Base-by-base conservation (phyloP, 2,329 filamentous ascomycete species). In the Trichoderma sp. region DNA sequence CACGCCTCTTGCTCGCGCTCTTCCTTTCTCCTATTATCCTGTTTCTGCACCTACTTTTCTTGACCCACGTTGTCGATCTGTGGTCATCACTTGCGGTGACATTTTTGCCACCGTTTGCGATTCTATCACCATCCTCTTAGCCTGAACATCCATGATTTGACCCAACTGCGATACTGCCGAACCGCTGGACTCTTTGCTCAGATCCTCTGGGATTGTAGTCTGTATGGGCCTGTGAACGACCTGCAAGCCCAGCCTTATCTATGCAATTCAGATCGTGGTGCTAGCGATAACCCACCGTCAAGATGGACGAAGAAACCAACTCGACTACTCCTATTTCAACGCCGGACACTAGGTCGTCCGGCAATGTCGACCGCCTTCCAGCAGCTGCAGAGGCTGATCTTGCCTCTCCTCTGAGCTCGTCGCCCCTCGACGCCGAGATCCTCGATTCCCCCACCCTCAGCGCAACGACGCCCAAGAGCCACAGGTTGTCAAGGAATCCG, bases 401-500 rank as follows among this genome's bases (percentile, higher is more conserved):
- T 37, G 68, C 79, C 14, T 79, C 82, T 26, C 83, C 83, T 55
- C 76, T 81, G 26, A 76, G 77, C 71, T 80, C 80, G 46, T 82
- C 85, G 8, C 78, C 83, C 39, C 76, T 80, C 59, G 82, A 86
- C 46, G 77, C 81, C 64, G 79, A 79, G 68, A 75, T 82, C 37
- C 77, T 78, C 54, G 85, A 86, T 69, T 85, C 87, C 8, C 84
- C 84, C 65, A 81, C 81, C n/a, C 74, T 86, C n/a, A 83, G 80
- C 46, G 83, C 83, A 34, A 81, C 78, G 59, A 79, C 79, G 16
- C 77, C 79, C 64, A 83, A 78, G 54, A 90, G 84, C 75, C 82
- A 88, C 60, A 76, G 83, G 71, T 81, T 94, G 59, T 96, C 94
- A 8, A 88, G 94, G 69, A 91, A 91, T 67, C 85, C 87, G 18